A percentile compares a stretch with the other conserved stretches of the same genome.
These are phyloP conservation scores for Entonaema liquescens DNA, from an alignment of 495 filamentous ascomycete genomes.

Conservation along the genomic window DNA sequence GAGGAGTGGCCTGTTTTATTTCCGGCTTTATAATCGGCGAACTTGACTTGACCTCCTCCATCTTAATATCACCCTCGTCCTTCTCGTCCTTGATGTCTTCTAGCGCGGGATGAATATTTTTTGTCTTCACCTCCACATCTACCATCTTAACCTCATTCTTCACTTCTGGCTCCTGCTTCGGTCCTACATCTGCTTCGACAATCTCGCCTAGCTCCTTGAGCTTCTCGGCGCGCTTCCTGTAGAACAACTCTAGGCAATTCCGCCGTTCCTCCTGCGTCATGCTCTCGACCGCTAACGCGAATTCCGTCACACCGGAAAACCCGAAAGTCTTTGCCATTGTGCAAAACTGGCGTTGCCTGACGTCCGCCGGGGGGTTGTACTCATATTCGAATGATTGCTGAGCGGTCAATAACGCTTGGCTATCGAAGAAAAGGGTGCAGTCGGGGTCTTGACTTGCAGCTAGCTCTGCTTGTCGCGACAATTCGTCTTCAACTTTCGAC, in stretches of 20 bases:
- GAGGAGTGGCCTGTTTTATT: background rate
- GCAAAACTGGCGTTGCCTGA: slow-evolving; percentile 86
- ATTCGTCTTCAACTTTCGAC: slow-evolving; percentile 80
- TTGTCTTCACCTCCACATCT: slow-evolving; percentile 23
- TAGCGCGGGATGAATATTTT: background rate
- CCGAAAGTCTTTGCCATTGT: slow-evolving; percentile 85
- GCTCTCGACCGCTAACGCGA: slow-evolving; percentile 91
- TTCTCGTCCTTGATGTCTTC: background rate
- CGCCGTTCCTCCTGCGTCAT: slow-evolving; percentile 89
- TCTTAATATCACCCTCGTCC: slow-evolving; percentile 7
- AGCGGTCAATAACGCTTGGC: slow-evolving; percentile 31
- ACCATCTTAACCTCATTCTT: slow-evolving; percentile 19
- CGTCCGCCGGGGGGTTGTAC: slow-evolving; percentile 79
- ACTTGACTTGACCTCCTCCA: slow-evolving; percentile 16
- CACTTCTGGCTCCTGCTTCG: slow-evolving; percentile 17
- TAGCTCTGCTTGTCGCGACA: slow-evolving; percentile 78
- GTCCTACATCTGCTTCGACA: slow-evolving; percentile 3
- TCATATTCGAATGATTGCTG: slow-evolving; percentile 61
- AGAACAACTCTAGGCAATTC: slow-evolving; percentile 84
- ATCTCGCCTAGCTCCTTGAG: slow-evolving; percentile 39
- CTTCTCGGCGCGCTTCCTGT: slow-evolving; percentile 59
- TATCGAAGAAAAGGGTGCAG: slow-evolving; percentile 48
- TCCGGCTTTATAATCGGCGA: slow-evolving; percentile 25
- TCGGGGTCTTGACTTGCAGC: slow-evolving; percentile 60
- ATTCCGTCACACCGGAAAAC: slow-evolving; percentile 79